Conservation (phyloP, 805 yeast genomes). For the Kodamaea neixiangensis region DNA sequence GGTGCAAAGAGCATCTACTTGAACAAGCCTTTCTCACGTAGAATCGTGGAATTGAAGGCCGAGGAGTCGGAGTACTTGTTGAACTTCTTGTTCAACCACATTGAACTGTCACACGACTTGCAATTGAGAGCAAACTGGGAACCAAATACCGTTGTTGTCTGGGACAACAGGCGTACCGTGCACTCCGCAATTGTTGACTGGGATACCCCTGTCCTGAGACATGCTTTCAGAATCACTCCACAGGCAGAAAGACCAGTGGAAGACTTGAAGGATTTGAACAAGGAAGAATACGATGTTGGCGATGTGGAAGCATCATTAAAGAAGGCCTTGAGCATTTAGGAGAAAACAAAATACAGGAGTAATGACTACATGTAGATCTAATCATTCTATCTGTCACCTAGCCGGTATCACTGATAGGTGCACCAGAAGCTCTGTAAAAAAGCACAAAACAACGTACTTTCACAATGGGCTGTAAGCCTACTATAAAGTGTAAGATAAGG, state of each 20-base stretch:
- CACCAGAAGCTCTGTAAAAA: no score
- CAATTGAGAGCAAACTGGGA: slow-evolving; percentile 41
- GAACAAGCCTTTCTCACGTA: slow-evolving; percentile 36
- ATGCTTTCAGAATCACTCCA: slow-evolving; percentile 38
- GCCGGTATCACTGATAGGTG: no score
- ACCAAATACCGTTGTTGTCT: slow-evolving; percentile 36
- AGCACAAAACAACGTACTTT: no score
- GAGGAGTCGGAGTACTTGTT: slow-evolving; percentile 36
- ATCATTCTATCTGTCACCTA: no score
- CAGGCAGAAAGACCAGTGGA: slow-evolving; percentile 43
- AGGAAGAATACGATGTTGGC: slow-evolving; percentile 35
- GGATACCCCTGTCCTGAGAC: slow-evolving; percentile 37
- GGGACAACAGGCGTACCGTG: slow-evolving; percentile 38
- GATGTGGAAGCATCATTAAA: slow-evolving; percentile 33
- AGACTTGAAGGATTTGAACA: slow-evolving; percentile 38
- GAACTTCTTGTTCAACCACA: slow-evolving; percentile 32
- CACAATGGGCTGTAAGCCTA: no score
- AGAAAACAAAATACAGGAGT: background rate
- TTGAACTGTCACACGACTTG: slow-evolving; percentile 35
- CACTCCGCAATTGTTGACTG: slow-evolving; percentile 39
- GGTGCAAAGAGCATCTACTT: slow-evolving; percentile 31
- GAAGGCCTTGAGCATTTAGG: slow-evolving; percentile 13
- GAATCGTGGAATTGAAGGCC: slow-evolving; percentile 36
- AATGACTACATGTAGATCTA: background rate
- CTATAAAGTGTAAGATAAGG: no score